Percentiles rank a stretch among this genome's conserved stretches.
Conservation (phyloP, 2,329 filamentous ascomycete species). For the Xylaria sp. region DNA sequence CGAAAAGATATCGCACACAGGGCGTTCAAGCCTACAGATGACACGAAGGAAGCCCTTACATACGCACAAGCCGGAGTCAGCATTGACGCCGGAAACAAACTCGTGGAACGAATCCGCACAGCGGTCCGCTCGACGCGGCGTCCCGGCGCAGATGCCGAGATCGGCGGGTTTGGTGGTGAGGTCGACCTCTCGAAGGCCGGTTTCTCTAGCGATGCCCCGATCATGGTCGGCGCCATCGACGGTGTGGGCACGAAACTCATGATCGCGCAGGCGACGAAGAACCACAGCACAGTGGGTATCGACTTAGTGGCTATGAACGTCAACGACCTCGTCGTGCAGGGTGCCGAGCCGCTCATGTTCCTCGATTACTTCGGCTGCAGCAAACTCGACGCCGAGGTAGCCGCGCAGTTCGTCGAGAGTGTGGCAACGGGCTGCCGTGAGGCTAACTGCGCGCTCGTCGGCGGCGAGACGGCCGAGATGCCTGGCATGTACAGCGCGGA, state of each 20-base stretch:
- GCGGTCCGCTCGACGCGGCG: conserved; percentile 87
- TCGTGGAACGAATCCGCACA: conserved; percentile 91
- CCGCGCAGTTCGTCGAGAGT: conserved; percentile 88
- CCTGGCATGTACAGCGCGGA: conserved; percentile 89
- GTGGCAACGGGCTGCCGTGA: conserved; percentile 88
- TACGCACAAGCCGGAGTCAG: conserved; percentile 95
- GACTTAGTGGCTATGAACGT: conserved; percentile 99
- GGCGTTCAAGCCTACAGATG: conserved; percentile 63
- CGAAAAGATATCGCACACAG: conserved; percentile 92
- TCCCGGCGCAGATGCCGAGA: conserved; percentile 89
- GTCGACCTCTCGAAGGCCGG: conserved; percentile 81
- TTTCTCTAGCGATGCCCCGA: conserved; percentile 74
- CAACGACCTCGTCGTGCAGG: conserved; percentile 96
- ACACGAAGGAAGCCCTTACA: conserved; percentile 71
- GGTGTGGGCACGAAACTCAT: conserved; percentile 97
- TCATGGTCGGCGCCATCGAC: conserved; percentile 93
- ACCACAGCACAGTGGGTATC: conserved; percentile 95
- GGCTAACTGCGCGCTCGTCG: conserved; percentile 89
- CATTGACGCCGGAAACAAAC: conserved; percentile 92
- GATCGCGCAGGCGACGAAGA: conserved; percentile 88
- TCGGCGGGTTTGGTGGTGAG: conserved; percentile 93
- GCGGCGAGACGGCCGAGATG: conserved; percentile 98
- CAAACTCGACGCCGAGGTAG: conserved; percentile 80
- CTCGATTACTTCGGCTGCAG: conserved; percentile 98
- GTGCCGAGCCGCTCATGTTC: conserved; percentile 94